Evolutionary conservation across 2,329 filamentous ascomycete species (phyloP).

Genomic region (Sporothrix humicola): DNA sequence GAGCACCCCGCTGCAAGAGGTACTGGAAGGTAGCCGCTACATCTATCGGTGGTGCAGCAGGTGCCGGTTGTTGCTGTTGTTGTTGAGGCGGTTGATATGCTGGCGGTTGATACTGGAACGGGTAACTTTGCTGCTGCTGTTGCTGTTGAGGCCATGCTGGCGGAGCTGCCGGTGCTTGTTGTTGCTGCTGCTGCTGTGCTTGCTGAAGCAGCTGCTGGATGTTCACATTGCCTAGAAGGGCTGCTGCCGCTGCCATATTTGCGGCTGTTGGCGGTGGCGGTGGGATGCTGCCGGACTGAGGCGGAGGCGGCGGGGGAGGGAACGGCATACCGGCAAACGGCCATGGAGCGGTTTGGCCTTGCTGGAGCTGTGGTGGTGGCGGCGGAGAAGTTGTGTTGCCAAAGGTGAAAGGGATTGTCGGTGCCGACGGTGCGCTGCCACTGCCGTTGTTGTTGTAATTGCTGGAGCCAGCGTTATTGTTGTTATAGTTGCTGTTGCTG

Average conservation of each 20-base stretch:
- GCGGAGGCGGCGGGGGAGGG: conserved; percentile 43
- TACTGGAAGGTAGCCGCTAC: conserved; percentile 31
- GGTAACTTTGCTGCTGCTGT: conserved; percentile 10
- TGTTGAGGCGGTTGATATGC: conserved; percentile 30
- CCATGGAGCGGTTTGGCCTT: conserved; percentile 41
- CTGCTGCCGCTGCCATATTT: conserved; percentile 26
- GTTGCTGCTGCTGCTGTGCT: conserved; percentile 38
- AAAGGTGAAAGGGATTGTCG: neutral
- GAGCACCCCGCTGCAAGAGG: conserved; percentile 30
- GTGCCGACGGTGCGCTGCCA: neutral
- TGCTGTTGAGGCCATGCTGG: conserved; percentile 26
- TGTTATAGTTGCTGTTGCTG: neutral
- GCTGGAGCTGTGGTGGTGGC: conserved; percentile 41
- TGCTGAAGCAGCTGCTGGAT: conserved; percentile 47
- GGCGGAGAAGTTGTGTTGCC: conserved; percentile 7
- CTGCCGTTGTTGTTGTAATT: conserved; percentile 18
- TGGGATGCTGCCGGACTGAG: conserved; percentile 1
- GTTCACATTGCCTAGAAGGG: conserved; percentile 42
- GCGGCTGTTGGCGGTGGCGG: conserved; percentile 19
- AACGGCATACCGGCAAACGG: conserved; percentile 35
- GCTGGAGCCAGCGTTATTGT: neutral
- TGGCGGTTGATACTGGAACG: conserved; percentile 30
- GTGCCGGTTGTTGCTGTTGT: conserved; percentile 12
- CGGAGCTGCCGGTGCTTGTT: conserved; percentile 24
- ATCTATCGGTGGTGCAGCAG: conserved; percentile 22